Conservation (phyloP, 805 yeast species). For the Candida corydali region DNA sequence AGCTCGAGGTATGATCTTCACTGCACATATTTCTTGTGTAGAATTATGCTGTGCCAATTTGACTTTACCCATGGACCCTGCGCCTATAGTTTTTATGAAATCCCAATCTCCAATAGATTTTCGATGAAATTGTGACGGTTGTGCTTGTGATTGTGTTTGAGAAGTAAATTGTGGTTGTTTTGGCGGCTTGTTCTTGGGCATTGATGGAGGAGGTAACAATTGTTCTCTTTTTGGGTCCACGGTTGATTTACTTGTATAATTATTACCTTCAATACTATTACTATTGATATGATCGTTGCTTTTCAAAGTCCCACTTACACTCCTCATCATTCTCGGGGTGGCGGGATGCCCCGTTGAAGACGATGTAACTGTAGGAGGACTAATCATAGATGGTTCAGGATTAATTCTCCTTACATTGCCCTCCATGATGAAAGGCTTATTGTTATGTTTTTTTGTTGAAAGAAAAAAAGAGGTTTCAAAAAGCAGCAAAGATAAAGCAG, state of each 20-base stretch:
- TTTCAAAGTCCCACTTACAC: slow-evolving; percentile 41
- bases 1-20: slow-evolving; percentile 90
- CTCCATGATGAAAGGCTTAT: not conserved
- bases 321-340: slow-evolving; percentile 66
- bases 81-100: slow-evolving; percentile 90
- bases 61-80: slow-evolving; percentile 99
- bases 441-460: slow-evolving; percentile 1
- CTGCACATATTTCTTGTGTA: slow-evolving; percentile 83
- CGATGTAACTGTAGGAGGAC: not conserved
- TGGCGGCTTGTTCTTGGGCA: slow-evolving; percentile 14
- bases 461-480: not conserved
- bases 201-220: slow-evolving; percentile 29
- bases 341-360: slow-evolving; percentile 45
- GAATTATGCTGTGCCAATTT: slow-evolving; percentile 83
- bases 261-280: not conserved
- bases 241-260: slow-evolving; percentile 2
- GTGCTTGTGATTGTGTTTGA: slow-evolving; percentile 9
- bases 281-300: slow-evolving; percentile 5
- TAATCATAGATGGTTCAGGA: not conserved
- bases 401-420: slow-evolving; percentile 2
- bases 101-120: slow-evolving; percentile 96
- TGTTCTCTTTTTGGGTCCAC: slow-evolving; percentile 16
- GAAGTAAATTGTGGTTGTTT: slow-evolving; percentile 7
- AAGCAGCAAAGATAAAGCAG: not conserved
- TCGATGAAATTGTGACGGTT: slow-evolving; percentile 62